These are phyloP conservation scores for Lichtheimia hyalospora DNA, from an alignment of 371 early-diverging fungal genomes.

Conservation along the genomic window DNA sequence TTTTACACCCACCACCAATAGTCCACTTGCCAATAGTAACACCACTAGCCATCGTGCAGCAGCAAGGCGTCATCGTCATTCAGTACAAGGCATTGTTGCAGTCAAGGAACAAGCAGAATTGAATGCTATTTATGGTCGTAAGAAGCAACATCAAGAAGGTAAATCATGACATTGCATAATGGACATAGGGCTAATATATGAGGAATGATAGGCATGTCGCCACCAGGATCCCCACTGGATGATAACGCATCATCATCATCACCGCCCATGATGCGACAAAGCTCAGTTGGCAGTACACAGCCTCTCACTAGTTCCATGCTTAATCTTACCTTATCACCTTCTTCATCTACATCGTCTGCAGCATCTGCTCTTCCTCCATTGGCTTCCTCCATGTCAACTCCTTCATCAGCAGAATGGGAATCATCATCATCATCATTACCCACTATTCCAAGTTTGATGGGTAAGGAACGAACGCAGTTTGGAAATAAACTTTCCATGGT, in stretches of 20 bases:
- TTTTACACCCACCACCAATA: conserved; percentile 30
- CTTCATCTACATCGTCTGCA: conserved; percentile 28
- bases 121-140: conserved; percentile 20
- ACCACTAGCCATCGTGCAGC: conserved; percentile 6
- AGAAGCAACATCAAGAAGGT: conserved; percentile 4
- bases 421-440: conserved; percentile 12
- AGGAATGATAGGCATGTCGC: conserved; percentile 9
- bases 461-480: conserved; percentile 16
- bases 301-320: conserved; percentile 38
- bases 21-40: conserved; percentile 7
- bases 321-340: conserved; percentile 38
- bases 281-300: conserved; percentile 8
- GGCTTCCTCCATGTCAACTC: conserved; percentile 25
- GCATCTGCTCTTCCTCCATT: conserved; percentile 11
- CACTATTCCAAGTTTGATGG: conserved; percentile 46
- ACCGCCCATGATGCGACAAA: conserved; percentile 23
- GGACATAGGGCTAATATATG: too few species aligned
- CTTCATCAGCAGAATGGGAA: conserved; percentile 15
- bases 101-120: conserved; percentile 44
- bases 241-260: conserved; percentile 14
- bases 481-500: not conserved
- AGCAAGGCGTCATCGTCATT: conserved; percentile 42
- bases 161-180: too few species aligned
- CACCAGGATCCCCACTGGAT: conserved; percentile 6
- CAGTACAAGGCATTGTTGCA: conserved; percentile 47